A percentile compares a stretch with the other conserved stretches of the same genome.
phyloP scores from a whole-genome alignment of 768 basidiomycete genomes.

The Pleurotus sapidus region DNA sequence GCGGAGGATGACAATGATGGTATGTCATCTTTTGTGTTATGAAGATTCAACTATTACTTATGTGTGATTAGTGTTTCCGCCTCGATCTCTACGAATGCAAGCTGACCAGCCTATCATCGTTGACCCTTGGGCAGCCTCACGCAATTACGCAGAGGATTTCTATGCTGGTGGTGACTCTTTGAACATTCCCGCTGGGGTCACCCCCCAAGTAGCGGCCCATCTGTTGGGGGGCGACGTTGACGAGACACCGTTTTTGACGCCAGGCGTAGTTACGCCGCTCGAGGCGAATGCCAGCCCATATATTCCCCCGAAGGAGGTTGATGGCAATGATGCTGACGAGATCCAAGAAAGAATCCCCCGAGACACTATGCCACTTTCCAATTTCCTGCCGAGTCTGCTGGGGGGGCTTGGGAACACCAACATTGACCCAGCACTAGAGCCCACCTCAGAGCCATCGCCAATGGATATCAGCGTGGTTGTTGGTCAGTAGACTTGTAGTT shows the following conservation, averaged over 20 bases:
- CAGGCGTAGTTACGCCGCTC: slow-evolving; percentile 19
- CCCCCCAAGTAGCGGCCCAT: slow-evolving; percentile 20
- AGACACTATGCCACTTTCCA: no score
- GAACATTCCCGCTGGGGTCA: slow-evolving; percentile 4
- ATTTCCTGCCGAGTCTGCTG: not conserved
- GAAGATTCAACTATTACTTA: not conserved
- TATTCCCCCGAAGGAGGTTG: slow-evolving; percentile 12
- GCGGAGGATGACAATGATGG: slow-evolving; percentile 4
- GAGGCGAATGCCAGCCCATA: slow-evolving; percentile 13
- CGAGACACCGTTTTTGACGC: slow-evolving; percentile 23
- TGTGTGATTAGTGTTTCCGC: not conserved
- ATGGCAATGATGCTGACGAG: slow-evolving; percentile 11
- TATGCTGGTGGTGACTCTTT: slow-evolving; percentile 41
- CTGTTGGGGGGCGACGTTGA: slow-evolving; percentile 18
- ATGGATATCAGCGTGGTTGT: no score
- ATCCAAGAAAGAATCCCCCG: not conserved
- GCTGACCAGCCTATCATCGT: slow-evolving; percentile 23
- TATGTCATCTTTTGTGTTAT: not conserved
- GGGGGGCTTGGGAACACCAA: not conserved
- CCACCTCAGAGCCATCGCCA: not conserved
- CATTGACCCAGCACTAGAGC: not conserved
- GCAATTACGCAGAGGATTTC: slow-evolving; percentile 38
- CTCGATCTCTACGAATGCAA: not conserved
- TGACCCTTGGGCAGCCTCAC: slow-evolving; percentile 39
- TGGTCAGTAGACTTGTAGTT: not conserved